Conservation (phyloP, 2,329 filamentous ascomycete genomes). For the Epichloe sylvatica region DNA sequence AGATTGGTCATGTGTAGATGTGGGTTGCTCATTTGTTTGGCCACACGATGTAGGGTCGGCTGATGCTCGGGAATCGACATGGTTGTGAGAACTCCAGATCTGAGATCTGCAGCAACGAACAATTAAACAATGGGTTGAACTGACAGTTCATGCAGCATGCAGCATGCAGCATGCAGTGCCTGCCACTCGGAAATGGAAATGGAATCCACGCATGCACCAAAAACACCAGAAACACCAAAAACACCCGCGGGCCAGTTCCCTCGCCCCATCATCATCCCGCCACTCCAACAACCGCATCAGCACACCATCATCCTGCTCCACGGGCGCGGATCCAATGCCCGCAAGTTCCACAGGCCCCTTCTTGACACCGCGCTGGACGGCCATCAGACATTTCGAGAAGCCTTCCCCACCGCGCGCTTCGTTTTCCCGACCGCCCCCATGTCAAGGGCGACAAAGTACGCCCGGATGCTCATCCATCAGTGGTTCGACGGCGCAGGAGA, state of each 20-base stretch:
- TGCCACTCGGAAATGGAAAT: background rate
- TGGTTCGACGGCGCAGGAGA: constrained; percentile 24
- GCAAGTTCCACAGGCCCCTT: constrained; percentile 26
- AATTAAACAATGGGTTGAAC: no score
- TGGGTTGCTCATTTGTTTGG: background rate
- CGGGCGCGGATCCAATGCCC: constrained; percentile 30
- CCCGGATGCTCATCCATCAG: constrained; percentile 19
- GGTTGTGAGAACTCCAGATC: no score
- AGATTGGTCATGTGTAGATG: background rate
- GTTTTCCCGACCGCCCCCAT: constrained; percentile 36
- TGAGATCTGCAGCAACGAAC: no score
- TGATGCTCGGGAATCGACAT: no score
- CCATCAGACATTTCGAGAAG: constrained; percentile 14
- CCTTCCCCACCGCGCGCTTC: constrained; percentile 31
- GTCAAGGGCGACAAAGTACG: constrained; percentile 18
- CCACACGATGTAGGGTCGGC: no score
- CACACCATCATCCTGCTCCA: constrained; percentile 35
- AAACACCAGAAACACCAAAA: background rate
- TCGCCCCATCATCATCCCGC: constrained; percentile 10
- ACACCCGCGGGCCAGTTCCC: constrained; percentile 12
- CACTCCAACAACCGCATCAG: constrained; percentile 19
- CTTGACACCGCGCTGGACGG: constrained; percentile 16
- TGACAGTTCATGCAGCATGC: no score
- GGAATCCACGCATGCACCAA: background rate
- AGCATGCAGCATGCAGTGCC: no score